These are phyloP conservation scores for Oryza rufipogon DNA, from an alignment of 176 grass and related monocot species.

Conservation along the genomic window DNA sequence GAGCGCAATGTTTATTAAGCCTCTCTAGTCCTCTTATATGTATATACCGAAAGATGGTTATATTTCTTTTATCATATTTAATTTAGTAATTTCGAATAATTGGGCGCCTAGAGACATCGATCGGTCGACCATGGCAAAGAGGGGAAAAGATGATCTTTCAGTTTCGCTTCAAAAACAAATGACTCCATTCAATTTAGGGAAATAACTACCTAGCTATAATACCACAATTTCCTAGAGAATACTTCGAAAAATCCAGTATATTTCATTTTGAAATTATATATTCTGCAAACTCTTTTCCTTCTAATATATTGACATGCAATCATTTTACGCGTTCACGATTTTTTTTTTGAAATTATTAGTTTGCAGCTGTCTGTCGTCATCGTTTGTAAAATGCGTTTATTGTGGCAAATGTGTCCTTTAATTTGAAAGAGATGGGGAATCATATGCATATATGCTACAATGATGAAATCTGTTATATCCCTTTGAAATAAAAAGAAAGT, in stretches of 20 bases:
- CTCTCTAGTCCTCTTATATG: too few relatives aligned
- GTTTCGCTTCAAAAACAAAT: neutral
- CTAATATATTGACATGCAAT: too few relatives aligned
- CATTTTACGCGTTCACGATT: too few relatives aligned
- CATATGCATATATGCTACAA: neutral
- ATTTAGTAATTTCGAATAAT: neutral
- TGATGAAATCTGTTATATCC: neutral
- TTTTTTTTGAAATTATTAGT: too few relatives aligned
- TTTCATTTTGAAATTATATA: too few relatives aligned
- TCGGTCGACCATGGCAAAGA: conserved; percentile 6
- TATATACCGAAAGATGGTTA: too few relatives aligned
- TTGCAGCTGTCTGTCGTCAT: too few relatives aligned
- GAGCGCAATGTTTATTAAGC: too few relatives aligned
- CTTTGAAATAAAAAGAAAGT: neutral
- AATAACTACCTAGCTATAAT: neutral
- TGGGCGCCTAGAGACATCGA: conserved; percentile 7
- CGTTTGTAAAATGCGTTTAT: neutral
- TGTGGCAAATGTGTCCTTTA: neutral
- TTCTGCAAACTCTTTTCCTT: too few relatives aligned
- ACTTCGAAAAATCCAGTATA: neutral
- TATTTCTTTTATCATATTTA: too few relatives aligned
- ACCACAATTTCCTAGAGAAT: neutral
- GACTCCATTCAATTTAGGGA: neutral
- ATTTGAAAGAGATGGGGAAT: neutral
- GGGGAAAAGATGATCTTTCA: too few relatives aligned